Conservation (phyloP, 148 eudicot species). For the Hydrangea macrophylla region DNA sequence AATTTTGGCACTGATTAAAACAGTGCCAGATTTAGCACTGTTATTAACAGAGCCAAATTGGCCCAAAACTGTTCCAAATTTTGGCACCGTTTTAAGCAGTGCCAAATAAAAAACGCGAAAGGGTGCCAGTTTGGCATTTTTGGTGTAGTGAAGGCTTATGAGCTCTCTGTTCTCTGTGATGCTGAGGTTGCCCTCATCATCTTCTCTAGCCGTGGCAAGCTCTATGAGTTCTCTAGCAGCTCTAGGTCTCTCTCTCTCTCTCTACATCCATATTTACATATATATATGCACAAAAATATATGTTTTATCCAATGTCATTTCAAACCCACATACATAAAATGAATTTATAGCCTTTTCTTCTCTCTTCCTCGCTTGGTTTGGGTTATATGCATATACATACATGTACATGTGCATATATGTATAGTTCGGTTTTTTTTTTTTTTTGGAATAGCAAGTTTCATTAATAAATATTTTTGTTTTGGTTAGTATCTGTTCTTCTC, state of each 20-base stretch:
- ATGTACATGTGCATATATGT: not conserved
- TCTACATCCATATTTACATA: not conserved
- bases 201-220: constrained; percentile 8
- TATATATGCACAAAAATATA: not conserved
- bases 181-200: constrained; percentile 12
- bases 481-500: too few species aligned
- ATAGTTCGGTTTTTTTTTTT: too few species aligned
- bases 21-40: too few species aligned
- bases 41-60: too few species aligned
- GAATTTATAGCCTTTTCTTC: not conserved
- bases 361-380: not conserved
- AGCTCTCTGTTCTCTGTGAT: constrained; percentile 11
- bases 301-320: not conserved
- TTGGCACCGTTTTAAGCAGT: too few species aligned
- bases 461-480: too few species aligned
- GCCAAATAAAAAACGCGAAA: too few species aligned
- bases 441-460: too few species aligned
- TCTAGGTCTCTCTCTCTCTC: not conserved
- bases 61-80: too few species aligned
- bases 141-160: too few species aligned
- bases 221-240: constrained; percentile 8
- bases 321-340: not conserved
- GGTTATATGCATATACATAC: not conserved
- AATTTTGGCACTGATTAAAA: too few species aligned
- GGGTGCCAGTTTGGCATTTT: too few species aligned